Evolutionary conservation across 371 early-diverging fungal genomes (phyloP), one percentile per base, ranked within the genome.

Genomic region (Syncephalastrum racemosum): DNA sequence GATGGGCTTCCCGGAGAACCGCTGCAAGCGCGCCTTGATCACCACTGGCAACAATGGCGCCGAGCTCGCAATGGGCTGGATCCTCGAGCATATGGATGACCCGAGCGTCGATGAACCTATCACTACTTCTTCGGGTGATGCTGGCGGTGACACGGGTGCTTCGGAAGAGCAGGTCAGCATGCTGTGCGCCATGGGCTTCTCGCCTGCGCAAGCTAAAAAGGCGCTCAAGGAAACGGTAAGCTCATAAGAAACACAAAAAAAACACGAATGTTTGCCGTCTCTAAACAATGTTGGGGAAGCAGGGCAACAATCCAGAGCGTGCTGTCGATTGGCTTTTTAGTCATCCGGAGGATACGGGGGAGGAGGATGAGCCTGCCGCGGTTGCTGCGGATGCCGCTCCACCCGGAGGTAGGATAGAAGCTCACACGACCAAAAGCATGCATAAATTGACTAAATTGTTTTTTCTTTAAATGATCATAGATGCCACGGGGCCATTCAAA

Each of bases 11-110:
- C 86, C 95, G 4, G 86, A 90, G 59, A 80, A 79, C 50, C 82
- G 94, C 40, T 90, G 92, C 62, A 82, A 83, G 53, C 88, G 90
- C 51, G 97, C 96, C 0, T 64, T 97, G 27, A 43, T 86, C 22
- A 81, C 79, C 25, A 94, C 94, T 4, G 92, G 91, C 7, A 90
- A 93, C 66, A 71, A 75, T 50, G 92, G 90, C 3, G 82, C 90
- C 1, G 97, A 97, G 36, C 73, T 79, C 1, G 98, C 97, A 1
- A 92, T 95, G 92, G 85, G 86, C 59, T 97, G 96, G 95, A 63
- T 96, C 27, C 89, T 97, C 75, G 94, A 93, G 64, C 93, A 96
- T 59, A 93, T 96, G 91, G 98, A 97, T 19, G 96, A 95, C 70
- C 82, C 95, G 19, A 40, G 70, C 56, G 71, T 79, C 44, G 80